Base-by-base conservation (phyloP, 1,139 yeast genomes). In the Suhomyces guaymorum region DNA sequence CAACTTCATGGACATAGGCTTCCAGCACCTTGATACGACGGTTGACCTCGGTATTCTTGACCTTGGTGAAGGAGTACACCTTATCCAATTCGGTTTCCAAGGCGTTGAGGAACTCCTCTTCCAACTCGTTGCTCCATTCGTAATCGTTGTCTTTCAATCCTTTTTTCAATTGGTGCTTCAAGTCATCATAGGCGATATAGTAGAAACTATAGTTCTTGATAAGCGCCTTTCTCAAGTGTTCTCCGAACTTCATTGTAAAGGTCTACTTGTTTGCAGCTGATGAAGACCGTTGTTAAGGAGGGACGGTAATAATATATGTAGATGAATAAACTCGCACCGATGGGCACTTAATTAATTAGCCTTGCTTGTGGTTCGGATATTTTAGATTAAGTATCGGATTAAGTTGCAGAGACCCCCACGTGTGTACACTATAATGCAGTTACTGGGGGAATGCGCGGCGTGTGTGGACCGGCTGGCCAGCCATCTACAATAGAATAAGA, bases 161-260 rank as follows among this genome's bases (percentile, higher is more conserved):
- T 49, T 78, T 78, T 52, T 87, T 85, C 52, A 90, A 63, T 45
- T 80, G 83, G 49, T 82, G 80, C 61, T 90, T 90, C 57, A 90
- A 73, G 57, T 88, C 96, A 64, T 89, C 96, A 52, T 90, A 90
- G 32, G 89, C 74, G 48, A 90, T 83, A 59, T 90, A 90, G 64
- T 90, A 90, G 68, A 83, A 89, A 48, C 85, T 80, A 63, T 89
- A 90, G 63, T 88, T 95, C 56, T 82, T 79, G 55, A 83, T 82
- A 44, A 84, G 75, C 20, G 88, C 80, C 47, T 80, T 78, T 54
- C 82, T 75, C 50, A 83, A 70, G 46, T 82, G 86, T 53, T 83
- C 90, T 20, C 94, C 94, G 51, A 84, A 84, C 66, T 82, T 80
- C 88, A 81, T 81, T 18, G 16, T 30, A 18, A 14, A 19, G 16